phyloP scores from a whole-genome alignment of 2,329 filamentous ascomycete species.

The Boeremia exigua region DNA sequence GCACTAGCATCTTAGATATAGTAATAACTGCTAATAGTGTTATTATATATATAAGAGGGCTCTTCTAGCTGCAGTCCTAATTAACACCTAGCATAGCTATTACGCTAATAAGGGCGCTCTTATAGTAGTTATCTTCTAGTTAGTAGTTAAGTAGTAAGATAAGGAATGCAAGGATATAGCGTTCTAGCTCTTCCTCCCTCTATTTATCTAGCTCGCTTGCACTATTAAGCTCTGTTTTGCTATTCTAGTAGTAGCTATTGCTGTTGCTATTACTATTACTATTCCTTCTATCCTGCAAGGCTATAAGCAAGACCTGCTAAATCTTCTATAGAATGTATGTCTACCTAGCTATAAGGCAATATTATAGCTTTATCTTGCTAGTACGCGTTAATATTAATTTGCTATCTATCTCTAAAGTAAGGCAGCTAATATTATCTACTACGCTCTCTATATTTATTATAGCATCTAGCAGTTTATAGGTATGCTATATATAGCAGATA shows the following conservation, averaged over 20 bases:
- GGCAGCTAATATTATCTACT: not conserved
- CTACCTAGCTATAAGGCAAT: not conserved
- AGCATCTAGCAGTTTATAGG: not conserved
- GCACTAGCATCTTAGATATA: slow-evolving; percentile 8
- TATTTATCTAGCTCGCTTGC: not conserved
- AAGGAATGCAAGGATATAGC: not conserved
- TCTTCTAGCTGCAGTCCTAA: slow-evolving; percentile 6
- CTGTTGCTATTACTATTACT: not conserved
- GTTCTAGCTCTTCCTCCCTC: not conserved
- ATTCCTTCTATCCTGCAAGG: not conserved
- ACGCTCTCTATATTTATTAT: not conserved
- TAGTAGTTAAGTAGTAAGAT: slow-evolving; percentile 5
- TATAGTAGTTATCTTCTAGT: slow-evolving; percentile 9
- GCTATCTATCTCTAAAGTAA: not conserved
- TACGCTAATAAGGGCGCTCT: slow-evolving; percentile 2
- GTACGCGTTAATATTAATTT: too few species aligned
- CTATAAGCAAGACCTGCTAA: not conserved
- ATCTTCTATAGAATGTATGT: not conserved
- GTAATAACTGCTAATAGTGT: slow-evolving; percentile 2
- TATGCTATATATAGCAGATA: not conserved
- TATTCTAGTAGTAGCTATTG: too few species aligned
- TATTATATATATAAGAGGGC: slow-evolving; percentile 5
- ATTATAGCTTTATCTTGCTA: not conserved
- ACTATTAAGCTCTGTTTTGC: too few species aligned
- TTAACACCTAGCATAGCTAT: slow-evolving; percentile 11